Percentiles rank a stretch among this genome's conserved stretches.
These are phyloP conservation scores for Oryza punctata DNA, from an alignment of 176 grass and related monocot genomes.

Conservation along the genomic window DNA sequence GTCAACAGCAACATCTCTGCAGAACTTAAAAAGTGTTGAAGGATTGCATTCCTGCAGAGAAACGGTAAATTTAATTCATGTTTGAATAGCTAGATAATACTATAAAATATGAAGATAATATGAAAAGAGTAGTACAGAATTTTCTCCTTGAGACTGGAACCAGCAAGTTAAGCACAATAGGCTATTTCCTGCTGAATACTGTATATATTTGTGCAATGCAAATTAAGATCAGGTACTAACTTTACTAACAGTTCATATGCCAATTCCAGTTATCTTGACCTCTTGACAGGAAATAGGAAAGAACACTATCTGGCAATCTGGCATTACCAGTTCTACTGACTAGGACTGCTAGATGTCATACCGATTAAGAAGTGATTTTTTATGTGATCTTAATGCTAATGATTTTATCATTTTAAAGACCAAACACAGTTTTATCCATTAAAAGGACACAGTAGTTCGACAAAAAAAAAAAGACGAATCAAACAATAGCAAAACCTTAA, in stretches of 20 bases:
- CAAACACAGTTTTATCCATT: neutral
- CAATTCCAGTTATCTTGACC: neutral
- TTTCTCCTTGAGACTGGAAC: neutral
- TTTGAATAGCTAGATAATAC: neutral
- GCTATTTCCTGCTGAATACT: neutral
- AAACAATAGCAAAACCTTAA: neutral
- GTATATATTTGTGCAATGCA: neutral
- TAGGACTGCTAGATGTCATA: neutral
- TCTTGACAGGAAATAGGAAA: neutral
- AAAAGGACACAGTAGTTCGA: neutral
- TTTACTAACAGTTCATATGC: neutral
- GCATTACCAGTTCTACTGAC: neutral
- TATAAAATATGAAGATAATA: neutral
- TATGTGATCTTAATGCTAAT: neutral
- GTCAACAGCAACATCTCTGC: constrained; percentile 35
- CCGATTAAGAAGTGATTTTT: neutral
- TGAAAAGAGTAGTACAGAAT: neutral
- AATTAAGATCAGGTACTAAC: neutral
- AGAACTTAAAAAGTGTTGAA: constrained; percentile 39
- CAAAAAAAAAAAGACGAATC: neutral
- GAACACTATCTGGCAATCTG: neutral
- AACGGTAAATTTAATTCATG: neutral
- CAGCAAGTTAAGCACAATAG: neutral
- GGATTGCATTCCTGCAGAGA: constrained; percentile 45
- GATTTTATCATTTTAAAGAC: neutral